Evolutionary conservation across 2,329 filamentous ascomycete genomes (phyloP).

Genomic region (Botrytis byssoidea): DNA sequence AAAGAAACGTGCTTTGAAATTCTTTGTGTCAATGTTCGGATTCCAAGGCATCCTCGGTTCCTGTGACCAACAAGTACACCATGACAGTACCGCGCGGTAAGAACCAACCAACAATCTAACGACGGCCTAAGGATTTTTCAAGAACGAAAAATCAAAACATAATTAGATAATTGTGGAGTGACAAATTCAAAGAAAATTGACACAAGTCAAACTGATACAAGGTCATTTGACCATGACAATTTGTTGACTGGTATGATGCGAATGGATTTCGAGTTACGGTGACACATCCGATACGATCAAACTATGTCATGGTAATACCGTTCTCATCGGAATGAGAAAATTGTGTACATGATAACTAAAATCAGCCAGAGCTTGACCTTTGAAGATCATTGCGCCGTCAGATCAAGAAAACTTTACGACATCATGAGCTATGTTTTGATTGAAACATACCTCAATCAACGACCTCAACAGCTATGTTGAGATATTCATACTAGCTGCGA

Average conservation of each 20-base stretch:
- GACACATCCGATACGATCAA: background rate
- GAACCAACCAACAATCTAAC: background rate
- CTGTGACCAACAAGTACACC: background rate
- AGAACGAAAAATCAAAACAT: no score
- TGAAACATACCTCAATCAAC: background rate
- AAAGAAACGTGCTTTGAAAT: background rate
- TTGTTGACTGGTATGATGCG: background rate
- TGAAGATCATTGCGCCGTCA: background rate
- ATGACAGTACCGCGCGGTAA: slow-evolving; percentile 5
- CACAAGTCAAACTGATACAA: background rate
- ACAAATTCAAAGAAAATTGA: no score
- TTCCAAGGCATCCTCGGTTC: background rate
- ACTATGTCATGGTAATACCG: background rate
- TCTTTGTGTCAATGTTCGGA: background rate
- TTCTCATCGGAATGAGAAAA: background rate
- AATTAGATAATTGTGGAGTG: background rate
- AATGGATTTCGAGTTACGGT: background rate
- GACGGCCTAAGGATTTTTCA: no score
- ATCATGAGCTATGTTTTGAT: background rate
- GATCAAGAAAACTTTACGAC: background rate
- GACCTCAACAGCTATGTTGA: background rate
- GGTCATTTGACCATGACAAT: background rate
- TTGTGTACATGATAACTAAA: no score
- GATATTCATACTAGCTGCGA: background rate
- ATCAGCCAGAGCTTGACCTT: background rate